phyloP scores from a whole-genome alignment of 1,284 basidiomycete genomes.

The Ustilago sp. region DNA sequence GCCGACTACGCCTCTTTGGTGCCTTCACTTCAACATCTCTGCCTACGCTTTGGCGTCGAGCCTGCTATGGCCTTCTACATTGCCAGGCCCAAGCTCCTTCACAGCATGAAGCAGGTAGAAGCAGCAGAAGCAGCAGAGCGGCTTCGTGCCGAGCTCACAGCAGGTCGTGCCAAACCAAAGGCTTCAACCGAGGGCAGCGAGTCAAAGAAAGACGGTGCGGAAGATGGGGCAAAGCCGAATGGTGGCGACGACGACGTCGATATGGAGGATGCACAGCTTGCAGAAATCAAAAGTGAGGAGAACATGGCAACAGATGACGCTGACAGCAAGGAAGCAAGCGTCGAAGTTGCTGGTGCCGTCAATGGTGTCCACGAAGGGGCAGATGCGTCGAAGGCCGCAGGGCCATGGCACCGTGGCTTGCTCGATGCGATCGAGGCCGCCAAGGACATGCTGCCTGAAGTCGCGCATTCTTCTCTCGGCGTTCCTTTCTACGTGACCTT shows the following conservation, averaged over 20 bases:
- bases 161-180: slow-evolving; percentile 43
- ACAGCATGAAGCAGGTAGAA: slow-evolving; percentile 53
- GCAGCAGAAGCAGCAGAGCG: slow-evolving; percentile 47
- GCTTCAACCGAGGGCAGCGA: slow-evolving; percentile 15
- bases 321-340: neutral
- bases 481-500: slow-evolving; percentile 67
- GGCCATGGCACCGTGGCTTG: slow-evolving; percentile 62
- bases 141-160: slow-evolving; percentile 53
- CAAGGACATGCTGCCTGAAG: slow-evolving; percentile 46
- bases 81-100: slow-evolving; percentile 56
- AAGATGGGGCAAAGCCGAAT: neutral
- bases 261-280: slow-evolving; percentile 33
- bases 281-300: slow-evolving; percentile 7
- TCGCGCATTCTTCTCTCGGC: slow-evolving; percentile 50
- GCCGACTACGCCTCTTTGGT: slow-evolving; percentile 56
- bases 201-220: neutral
- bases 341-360: neutral
- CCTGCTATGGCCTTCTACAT: slow-evolving; percentile 67
- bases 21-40: slow-evolving; percentile 52
- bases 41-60: slow-evolving; percentile 61
- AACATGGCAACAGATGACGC: neutral
- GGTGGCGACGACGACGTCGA: slow-evolving; percentile 38
- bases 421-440: slow-evolving; percentile 53
- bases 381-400: neutral
- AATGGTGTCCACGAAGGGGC: slow-evolving; percentile 3